phyloP scores from a whole-genome alignment of 106 monocot species.

The Dendrobium nobile region DNA sequence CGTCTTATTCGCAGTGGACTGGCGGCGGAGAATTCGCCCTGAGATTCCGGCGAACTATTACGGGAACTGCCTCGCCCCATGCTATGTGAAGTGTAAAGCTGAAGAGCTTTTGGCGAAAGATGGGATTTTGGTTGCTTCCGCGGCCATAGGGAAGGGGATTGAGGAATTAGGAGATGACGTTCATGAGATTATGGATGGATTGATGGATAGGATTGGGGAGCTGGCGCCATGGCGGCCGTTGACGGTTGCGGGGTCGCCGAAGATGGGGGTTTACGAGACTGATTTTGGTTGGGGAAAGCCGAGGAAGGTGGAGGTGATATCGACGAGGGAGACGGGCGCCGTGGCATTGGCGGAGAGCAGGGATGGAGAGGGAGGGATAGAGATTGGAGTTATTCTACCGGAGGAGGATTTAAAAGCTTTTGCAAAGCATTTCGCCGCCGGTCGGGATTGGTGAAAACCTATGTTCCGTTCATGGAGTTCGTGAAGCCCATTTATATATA shows the following conservation, averaged over 20 bases:
- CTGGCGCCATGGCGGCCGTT: not conserved
- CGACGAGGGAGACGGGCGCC: slow-evolving; percentile 1
- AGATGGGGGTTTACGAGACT: slow-evolving; percentile 41
- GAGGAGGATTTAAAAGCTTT: not conserved
- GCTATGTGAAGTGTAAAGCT: slow-evolving; percentile 4
- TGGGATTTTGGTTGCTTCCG: slow-evolving; percentile 11
- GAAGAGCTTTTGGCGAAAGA: slow-evolving; percentile 9
- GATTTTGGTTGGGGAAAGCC: slow-evolving; percentile 63
- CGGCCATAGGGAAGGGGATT: slow-evolving; percentile 13
- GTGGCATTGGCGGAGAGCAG: not conserved
- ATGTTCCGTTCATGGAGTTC: too few species aligned
- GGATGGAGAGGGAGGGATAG: slow-evolving; percentile 2
- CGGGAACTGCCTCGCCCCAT: slow-evolving; percentile 20
- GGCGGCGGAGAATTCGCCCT: slow-evolving; percentile 15
- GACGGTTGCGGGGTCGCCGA: slow-evolving; percentile 43
- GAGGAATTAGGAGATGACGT: slow-evolving; percentile 10
- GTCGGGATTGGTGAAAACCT: not conserved
- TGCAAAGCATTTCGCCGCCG: not conserved
- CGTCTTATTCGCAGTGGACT: slow-evolving; percentile 20
- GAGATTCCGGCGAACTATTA: slow-evolving; percentile 19
- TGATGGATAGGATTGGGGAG: not conserved
- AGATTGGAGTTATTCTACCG: slow-evolving; percentile 3
- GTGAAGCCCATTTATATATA: too few species aligned
- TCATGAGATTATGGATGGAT: not conserved
- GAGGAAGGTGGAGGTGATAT: slow-evolving; percentile 47